Conservation (phyloP, 2,329 filamentous ascomycete genomes). For the Diplodia seriata region DNA sequence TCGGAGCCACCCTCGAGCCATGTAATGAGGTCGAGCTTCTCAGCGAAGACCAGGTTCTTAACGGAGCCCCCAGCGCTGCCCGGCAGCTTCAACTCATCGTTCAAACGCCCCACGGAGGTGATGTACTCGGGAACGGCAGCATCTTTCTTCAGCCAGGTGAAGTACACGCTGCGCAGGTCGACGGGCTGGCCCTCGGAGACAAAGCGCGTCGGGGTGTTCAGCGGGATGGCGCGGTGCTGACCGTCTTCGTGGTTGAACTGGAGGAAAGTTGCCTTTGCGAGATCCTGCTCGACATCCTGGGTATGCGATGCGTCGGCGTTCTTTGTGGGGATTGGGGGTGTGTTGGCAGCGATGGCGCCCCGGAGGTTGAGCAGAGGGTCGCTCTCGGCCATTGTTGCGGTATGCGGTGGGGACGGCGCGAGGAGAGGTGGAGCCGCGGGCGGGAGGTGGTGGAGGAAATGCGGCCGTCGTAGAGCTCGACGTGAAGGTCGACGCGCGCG, state of each 20-base stretch:
- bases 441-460: conserved; percentile 2
- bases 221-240: conserved; percentile 66
- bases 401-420: conserved; percentile 21
- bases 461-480: conserved; percentile 20
- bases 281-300: conserved; percentile 65
- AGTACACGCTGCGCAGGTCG: conserved; percentile 93
- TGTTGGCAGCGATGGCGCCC: conserved; percentile 76
- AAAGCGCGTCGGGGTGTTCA: conserved; percentile 83
- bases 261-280: conserved; percentile 64
- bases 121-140: conserved; percentile 91
- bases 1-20: conserved; percentile 87
- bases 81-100: conserved; percentile 69
- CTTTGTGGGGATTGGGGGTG: conserved; percentile 74
- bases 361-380: conserved; percentile 86
- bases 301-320: conserved; percentile 68
- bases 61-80: conserved; percentile 70
- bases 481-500: conserved; percentile 21
- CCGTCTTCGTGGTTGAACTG: conserved; percentile 69
- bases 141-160: conserved; percentile 94
- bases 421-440: conserved; percentile 2
- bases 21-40: conserved; percentile 87
- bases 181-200: conserved; percentile 72
- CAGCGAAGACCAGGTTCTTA: conserved; percentile 88
- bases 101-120: conserved; percentile 78
- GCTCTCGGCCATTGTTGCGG: conserved; percentile 61